These are phyloP conservation scores for Lentinula detonsa DNA, from an alignment of 768 basidiomycete genomes.

Conservation along the genomic window DNA sequence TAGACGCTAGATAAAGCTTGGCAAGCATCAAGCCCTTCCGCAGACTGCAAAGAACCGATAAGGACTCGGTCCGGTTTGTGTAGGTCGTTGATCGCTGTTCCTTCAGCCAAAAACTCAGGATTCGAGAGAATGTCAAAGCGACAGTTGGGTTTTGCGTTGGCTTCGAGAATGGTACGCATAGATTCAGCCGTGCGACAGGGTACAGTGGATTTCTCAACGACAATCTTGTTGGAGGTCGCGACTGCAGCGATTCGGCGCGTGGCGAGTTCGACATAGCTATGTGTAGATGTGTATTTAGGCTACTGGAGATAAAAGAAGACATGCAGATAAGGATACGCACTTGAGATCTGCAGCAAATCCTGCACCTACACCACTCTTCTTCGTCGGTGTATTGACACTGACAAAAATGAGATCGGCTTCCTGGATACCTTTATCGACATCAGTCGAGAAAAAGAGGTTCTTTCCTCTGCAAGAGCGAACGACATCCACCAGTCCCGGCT, in stretches of 20 bases:
- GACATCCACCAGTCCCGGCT: conserved; percentile 91
- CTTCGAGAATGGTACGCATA: conserved; percentile 98
- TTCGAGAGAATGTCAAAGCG: conserved; percentile 98
- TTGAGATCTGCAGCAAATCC: conserved; percentile 98
- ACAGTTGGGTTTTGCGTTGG: conserved; percentile 89
- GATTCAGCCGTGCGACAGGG: conserved; percentile 98
- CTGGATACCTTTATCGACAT: conserved; percentile 87
- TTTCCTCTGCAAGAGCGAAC: conserved; percentile 83
- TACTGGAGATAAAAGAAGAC: conserved; percentile 1
- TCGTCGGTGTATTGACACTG: conserved; percentile 97
- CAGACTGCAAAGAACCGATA: conserved; percentile 91
- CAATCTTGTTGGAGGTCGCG: conserved; percentile 90
- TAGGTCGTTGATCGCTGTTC: conserved; percentile 90
- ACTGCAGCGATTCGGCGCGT: conserved; percentile 94
- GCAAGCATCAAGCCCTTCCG: conserved; percentile 81
- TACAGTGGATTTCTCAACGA: conserved; percentile 98
- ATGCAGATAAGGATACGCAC: conserved; percentile 40
- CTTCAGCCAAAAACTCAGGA: conserved; percentile 98
- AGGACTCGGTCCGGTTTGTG: conserved; percentile 91
- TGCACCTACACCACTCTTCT: conserved; percentile 96
- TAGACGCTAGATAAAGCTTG: conserved; percentile 75
- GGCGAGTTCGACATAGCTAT: conserved; percentile 93
- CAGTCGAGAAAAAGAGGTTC: conserved; percentile 96
- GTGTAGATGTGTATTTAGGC: conserved; percentile 2
- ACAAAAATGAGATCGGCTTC: conserved; percentile 99